Evolutionary conservation across 108 stramenopile genomes (phyloP).

Genomic region (Chaetoceros tenuissimus): DNA sequence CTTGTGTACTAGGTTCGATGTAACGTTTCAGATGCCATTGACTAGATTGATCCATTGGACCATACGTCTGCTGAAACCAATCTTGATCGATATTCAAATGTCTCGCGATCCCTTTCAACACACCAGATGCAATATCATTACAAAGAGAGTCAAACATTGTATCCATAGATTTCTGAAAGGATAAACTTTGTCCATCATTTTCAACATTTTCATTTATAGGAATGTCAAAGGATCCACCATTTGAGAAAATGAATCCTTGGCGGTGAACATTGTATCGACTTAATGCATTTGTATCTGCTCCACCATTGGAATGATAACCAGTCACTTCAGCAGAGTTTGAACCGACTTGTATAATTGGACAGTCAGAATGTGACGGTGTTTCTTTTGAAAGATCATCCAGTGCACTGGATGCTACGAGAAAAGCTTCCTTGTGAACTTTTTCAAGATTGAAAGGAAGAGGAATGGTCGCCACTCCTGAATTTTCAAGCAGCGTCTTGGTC

Average conservation of each 20-base stretch:
- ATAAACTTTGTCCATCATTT: background rate
- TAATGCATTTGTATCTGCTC: conserved; percentile 22
- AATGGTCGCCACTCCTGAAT: conserved; percentile 5
- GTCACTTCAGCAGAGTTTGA: conserved; percentile 62
- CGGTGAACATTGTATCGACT: conserved; percentile 61
- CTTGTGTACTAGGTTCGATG: conserved; percentile 3
- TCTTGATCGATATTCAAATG: conserved; percentile 23
- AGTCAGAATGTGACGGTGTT: background rate
- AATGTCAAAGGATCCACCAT: conserved; percentile 38
- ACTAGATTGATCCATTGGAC: conserved; percentile 46
- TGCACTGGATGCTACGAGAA: background rate
- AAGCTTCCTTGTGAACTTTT: conserved; percentile 1
- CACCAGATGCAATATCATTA: conserved; percentile 32
- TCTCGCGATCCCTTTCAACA: conserved; percentile 45
- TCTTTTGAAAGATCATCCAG: background rate
- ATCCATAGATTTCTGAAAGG: conserved; percentile 6
- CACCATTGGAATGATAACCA: conserved; percentile 57
- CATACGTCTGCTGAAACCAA: conserved; percentile 53
- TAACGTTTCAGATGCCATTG: conserved; percentile 85
- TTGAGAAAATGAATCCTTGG: conserved; percentile 74
- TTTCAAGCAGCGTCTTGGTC: background rate
- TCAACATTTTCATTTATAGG: conserved; percentile 1
- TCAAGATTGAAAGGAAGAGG: background rate
- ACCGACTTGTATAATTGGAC: conserved; percentile 25
- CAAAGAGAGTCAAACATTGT: conserved; percentile 34